Evolutionary conservation across 129 eudicot genomes (phyloP), one percentile per base, ranked within the genome.

Genomic region (Erigeron canadensis): DNA sequence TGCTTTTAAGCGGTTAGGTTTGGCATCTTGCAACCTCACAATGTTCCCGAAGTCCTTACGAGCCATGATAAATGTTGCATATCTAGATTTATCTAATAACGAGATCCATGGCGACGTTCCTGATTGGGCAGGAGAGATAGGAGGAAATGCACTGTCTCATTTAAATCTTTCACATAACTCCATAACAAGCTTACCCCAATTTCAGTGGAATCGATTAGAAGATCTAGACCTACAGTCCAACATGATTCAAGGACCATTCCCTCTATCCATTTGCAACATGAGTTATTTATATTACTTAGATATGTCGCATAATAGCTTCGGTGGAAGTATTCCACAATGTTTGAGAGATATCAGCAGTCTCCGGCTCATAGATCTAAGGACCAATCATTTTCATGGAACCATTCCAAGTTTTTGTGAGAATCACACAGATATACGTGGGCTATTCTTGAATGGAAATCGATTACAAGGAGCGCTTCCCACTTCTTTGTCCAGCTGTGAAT

Each of bases 101-200:
- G 19, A 7, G 69, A 53, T 15, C 69, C 17, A n/a, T n/a, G n/a
- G n/a, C n/a, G n/a, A n/a, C 19, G 48, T 45, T 44, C 58, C 58
- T 23, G 40, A 46, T 5, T 67, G 72, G 72, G 58, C 71, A 44
- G 54, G 23, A 13, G 37, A 8, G 13, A 64, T 44, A 11, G 38
- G 54, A 66, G 55, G 71, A 66, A 21, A 18, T 66, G 4, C 11
- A 7, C 43, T 65, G 71, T 7, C n/a, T 9, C 16, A 41, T 17
- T 40, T 65, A n/a, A 10, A 77, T 59, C 70, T 77, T 3, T 77
- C 81, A 6, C 70, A 77, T 19, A 69, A 69, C 61, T 43, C 41
- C 3, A 38, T 77, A 22, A 22, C 46, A 10, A 4, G n/a, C n/a
- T 11, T 73, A 4, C 45, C 18, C 8, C 44, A 9, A 21, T 15